Evolutionary conservation across 192 early-diverging fungal genomes (phyloP).

Genomic region (Coemansia sp.): DNA sequence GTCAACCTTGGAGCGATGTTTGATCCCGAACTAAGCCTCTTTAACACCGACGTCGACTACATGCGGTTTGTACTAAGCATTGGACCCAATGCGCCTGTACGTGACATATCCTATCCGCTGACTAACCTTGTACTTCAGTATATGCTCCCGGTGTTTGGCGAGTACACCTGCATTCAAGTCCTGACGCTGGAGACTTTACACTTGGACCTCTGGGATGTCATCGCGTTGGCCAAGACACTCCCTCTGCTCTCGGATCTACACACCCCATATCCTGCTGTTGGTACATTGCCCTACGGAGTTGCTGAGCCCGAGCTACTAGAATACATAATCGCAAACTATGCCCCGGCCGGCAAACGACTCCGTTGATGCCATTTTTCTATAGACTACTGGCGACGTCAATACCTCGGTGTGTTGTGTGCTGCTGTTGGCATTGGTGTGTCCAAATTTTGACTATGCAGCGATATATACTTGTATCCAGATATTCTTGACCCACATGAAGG

Average conservation of each 20-base stretch:
- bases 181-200: neutral
- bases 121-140: too few relatives aligned
- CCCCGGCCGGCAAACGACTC: neutral
- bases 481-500: neutral
- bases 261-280: neutral
- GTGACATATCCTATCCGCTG: too few relatives aligned
- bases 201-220: neutral
- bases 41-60: too few relatives aligned
- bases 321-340: neutral
- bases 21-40: too few relatives aligned
- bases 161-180: neutral
- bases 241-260: neutral
- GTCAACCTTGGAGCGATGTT: too few relatives aligned
- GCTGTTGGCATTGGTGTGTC: neutral
- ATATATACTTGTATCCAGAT: neutral
- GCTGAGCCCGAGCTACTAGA: neutral
- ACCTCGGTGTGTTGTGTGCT: neutral
- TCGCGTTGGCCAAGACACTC: neutral
- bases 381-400: neutral
- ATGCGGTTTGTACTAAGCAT: too few relatives aligned
- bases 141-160: too few relatives aligned
- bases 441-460: neutral
- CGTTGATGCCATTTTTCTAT: neutral
- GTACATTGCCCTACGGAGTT: neutral
- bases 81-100: too few relatives aligned